Conservation (phyloP, 208 protist species). For the Trypanosoma avium region DNA sequence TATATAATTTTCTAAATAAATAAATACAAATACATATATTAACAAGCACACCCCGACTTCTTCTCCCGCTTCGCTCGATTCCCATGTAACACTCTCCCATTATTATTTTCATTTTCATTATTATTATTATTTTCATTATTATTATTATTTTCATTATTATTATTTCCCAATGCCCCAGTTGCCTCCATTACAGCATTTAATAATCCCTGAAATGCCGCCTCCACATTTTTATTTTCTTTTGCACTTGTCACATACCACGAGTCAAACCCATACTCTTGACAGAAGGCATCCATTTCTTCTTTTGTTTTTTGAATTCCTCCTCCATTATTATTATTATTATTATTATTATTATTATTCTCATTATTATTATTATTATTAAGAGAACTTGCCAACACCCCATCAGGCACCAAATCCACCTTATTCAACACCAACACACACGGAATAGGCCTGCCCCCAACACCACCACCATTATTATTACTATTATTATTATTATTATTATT, state of each 20-base stretch:
- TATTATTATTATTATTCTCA: neutral
- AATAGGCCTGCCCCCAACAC: constrained; percentile 38
- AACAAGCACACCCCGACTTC: constrained; percentile 17
- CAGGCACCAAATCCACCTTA: constrained; percentile 80
- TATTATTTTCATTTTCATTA: neutral
- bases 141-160: neutral
- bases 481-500: no score
- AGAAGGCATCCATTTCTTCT: constrained; percentile 80
- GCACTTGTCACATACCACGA: constrained; percentile 86
- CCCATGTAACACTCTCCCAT: constrained; percentile 11
- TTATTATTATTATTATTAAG: constrained; percentile 13
- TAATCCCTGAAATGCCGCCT: constrained; percentile 73
- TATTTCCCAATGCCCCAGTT: neutral
- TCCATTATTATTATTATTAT: constrained; percentile 5
- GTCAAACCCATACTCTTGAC: constrained; percentile 58
- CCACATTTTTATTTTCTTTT: constrained; percentile 88
- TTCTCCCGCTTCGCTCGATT: constrained; percentile 11
- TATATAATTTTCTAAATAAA: neutral
- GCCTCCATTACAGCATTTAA: constrained; percentile 37
- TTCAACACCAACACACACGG: constrained; percentile 75
- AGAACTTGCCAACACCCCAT: constrained; percentile 33
- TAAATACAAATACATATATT: no score
- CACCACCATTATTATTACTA: no score
- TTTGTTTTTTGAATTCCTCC: constrained; percentile 55
- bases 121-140: neutral